Percentiles rank a stretch among this genome's conserved stretches.
phyloP scores from a whole-genome alignment of 164 flowering plant genomes.

The Amborella trichopoda region DNA sequence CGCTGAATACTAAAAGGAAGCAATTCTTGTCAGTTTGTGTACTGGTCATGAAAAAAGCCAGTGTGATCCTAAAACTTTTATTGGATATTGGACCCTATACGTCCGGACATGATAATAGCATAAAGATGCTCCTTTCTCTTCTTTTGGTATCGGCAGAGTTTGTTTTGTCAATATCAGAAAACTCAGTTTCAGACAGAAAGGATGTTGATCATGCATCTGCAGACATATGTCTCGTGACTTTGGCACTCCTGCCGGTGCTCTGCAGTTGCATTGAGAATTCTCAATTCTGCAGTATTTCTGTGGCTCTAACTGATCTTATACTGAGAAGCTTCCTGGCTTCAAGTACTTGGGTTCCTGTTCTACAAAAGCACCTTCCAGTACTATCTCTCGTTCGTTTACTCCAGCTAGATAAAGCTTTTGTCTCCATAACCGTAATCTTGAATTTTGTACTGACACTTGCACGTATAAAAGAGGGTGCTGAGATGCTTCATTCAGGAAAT shows the following conservation, averaged over 20 bases:
- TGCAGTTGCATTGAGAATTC: slow-evolving; percentile 34
- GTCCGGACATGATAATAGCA: slow-evolving; percentile 19
- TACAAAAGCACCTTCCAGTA: slow-evolving; percentile 52
- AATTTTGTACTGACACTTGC: slow-evolving; percentile 78
- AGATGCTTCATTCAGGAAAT: slow-evolving; percentile 53
- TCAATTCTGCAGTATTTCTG: slow-evolving; percentile 46
- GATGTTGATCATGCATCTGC: slow-evolving; percentile 21
- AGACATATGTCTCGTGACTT: slow-evolving; percentile 36
- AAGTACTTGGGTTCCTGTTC: slow-evolving; percentile 68
- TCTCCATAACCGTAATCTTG: slow-evolving; percentile 35
- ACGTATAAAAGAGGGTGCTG: slow-evolving; percentile 60
- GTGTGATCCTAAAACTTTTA: slow-evolving; percentile 46
- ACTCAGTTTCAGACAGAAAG: slow-evolving; percentile 4
- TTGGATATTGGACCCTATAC: slow-evolving; percentile 25
- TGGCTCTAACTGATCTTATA: slow-evolving; percentile 46
- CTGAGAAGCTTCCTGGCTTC: slow-evolving; percentile 41
- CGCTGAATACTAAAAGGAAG: slow-evolving; percentile 3
- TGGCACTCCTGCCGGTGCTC: slow-evolving; percentile 62
- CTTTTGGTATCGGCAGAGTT: slow-evolving; percentile 39
- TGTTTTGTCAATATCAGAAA: slow-evolving; percentile 9
- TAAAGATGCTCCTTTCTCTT: slow-evolving; percentile 37
- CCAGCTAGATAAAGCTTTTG: slow-evolving; percentile 30
- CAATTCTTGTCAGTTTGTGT: slow-evolving; percentile 19
- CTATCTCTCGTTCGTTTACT: slow-evolving; percentile 46
- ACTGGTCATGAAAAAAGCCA: slow-evolving; percentile 38